Base-by-base conservation (phyloP, 257 asterid genomes). In the Fraxinus quadrangulata region DNA sequence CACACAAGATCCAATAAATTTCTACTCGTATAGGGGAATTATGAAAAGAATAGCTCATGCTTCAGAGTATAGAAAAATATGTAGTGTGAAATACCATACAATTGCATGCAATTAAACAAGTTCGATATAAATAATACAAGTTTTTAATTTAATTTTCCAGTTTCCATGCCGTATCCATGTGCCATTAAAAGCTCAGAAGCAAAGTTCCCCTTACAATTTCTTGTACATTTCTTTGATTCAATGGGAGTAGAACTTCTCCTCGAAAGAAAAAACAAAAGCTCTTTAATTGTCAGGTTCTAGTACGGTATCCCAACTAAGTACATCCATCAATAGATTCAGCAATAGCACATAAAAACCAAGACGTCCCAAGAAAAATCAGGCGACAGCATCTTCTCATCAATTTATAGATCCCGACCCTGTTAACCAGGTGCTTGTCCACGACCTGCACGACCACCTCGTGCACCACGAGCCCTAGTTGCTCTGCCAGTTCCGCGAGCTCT, bases 401-500 rank as follows among this genome's bases (percentile, higher is more conserved):
- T 61, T 61, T 59, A 19, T 59, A 61, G 36, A 63, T 23, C 39
- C 80, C 26, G 26, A 7, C 54, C 79, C 76, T 77, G 78, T 78
- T 87, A 81, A 49, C 92, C 86, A 79, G 93, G 84, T 42, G 88
- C 39, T 28, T 69, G 93, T 19, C 92, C 90, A 14, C 89, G 92
- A 6, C 80, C 80, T 47, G 86, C 54, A 2, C 94, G 92, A 34
- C 90, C 91, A 63, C 94, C 89, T 6, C 97, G 90, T 0, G 79
- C 84, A 77, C 77, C 91, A 66, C 97, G 94, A 13, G 90, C 94
- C n/a, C 94, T 88, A 51, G 76, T 70, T 5, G 65, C 77, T 80
- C 98, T 83, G 34, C 87, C 96, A 24, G 94, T 83, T 39, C 87
- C 97, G 34, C 96, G 97, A 54, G 84, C 92, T 79, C 98, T 86